Base-by-base conservation (phyloP, 352 stramenopile species). In the Peronospora belbahrii region DNA sequence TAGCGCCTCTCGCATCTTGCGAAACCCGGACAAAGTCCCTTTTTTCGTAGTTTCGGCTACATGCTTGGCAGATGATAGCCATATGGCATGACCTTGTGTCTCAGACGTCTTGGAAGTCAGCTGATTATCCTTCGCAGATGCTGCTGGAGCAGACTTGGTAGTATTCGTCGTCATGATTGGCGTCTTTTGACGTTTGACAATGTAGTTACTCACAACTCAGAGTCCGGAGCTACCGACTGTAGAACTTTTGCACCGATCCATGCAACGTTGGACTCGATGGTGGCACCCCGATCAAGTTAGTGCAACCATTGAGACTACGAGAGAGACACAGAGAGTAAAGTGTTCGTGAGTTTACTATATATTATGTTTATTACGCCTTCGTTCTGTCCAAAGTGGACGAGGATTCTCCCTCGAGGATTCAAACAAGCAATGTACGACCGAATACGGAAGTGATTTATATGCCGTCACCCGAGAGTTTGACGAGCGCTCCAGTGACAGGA, bases 1-100 rank as follows among this genome's bases (percentile, higher is more conserved):
- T 6, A 86, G 57, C 40, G 67, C 55, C 25, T 83, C 57, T 4
- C 71, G 65, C 42, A 86, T 65, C 52, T 81, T 83, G n/a, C 64
- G 69, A 55, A 86, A 83, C 7, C 56, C 56, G 14, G 41, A 30
- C 13, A 27, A 44, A 3, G 57, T 41, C 22, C 19, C 40, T 47
- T 56, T 55, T 47, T 39, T 54, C 42, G 42, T 38, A 15, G 22
- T 17, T 14, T 2, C 2, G 8, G 17, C 18, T 33, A 42, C 25
- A 30, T 48, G 4, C 6, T 42, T 25, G 22, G 18, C 20, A 15
- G 17, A 33, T 19, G 46, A 38, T 18, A 39, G 5, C 34, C 53
- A 45, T 37, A 36, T 34, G 36, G 38, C 38, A 38, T 27, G 18
- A 47, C 37, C 32, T 47, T 28, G 35, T 42, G 48, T 23, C 53